Evolutionary conservation across 129 eudicot species (phyloP).

Genomic region (Chrysanthemum seticuspe): DNA sequence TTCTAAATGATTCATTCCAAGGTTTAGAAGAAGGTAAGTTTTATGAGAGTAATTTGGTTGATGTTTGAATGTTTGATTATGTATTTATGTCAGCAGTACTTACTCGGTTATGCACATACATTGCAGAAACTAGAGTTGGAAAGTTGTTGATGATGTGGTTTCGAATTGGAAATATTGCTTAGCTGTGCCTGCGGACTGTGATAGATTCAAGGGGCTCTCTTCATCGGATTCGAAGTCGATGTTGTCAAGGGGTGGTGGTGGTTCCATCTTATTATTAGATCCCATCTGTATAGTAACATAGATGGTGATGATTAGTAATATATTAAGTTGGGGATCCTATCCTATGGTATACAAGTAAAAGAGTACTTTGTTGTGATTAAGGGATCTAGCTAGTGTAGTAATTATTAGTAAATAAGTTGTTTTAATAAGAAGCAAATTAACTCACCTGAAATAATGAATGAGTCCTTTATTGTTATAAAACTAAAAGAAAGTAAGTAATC

Average conservation of each 20-base stretch:
- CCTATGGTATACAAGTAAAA: too few relatives aligned
- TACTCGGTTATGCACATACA: slow-evolving; percentile 11
- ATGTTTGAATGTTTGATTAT: slow-evolving; percentile 6
- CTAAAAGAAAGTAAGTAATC: too few relatives aligned
- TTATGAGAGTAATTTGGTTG: background rate
- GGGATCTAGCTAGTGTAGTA: too few relatives aligned
- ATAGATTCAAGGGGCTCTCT: slow-evolving; percentile 60
- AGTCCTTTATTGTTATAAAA: too few relatives aligned
- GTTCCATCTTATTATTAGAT: slow-evolving; percentile 45
- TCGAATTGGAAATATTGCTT: slow-evolving; percentile 52
- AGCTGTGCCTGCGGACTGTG: slow-evolving; percentile 36
- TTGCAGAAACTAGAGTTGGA: slow-evolving; percentile 45
- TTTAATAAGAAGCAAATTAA: too few relatives aligned
- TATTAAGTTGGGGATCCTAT: too few relatives aligned
- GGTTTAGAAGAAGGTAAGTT: slow-evolving; percentile 84
- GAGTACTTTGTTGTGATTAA: too few relatives aligned
- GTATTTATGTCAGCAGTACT: slow-evolving; percentile 10
- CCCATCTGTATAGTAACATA: slow-evolving; percentile 16
- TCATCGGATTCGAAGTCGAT: slow-evolving; percentile 69
- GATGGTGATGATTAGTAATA: too few relatives aligned
- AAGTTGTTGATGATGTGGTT: slow-evolving; percentile 1
- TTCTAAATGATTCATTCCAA: slow-evolving; percentile 64
- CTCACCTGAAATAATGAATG: too few relatives aligned
- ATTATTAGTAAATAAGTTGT: too few relatives aligned
- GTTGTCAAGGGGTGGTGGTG: slow-evolving; percentile 37